phyloP scores from a whole-genome alignment of 371 early-diverging fungal species.

The Mucor plumbeus region DNA sequence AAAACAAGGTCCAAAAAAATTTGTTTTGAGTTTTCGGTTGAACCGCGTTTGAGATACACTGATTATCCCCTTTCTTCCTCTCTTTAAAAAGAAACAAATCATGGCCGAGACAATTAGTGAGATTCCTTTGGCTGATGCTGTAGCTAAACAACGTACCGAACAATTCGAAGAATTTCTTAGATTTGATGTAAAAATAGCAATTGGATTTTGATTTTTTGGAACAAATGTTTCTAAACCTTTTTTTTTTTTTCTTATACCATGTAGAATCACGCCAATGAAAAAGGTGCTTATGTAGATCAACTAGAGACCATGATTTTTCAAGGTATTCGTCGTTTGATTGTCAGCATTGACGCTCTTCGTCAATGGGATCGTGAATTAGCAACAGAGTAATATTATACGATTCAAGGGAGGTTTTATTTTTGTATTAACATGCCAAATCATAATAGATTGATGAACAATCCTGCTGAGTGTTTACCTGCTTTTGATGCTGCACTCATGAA shows the following conservation, averaged over 20 bases:
- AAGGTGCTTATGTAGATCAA: conserved; percentile 66
- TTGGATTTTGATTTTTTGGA: not conserved
- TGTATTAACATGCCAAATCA: not conserved
- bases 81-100: not conserved
- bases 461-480: conserved; percentile 84
- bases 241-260: not conserved
- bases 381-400: conserved; percentile 54
- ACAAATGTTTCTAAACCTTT: not conserved
- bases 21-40: not conserved
- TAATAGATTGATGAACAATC: conserved; percentile 72
- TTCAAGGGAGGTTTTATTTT: too few relatives aligned
- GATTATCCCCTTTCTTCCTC: not conserved
- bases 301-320: conserved; percentile 71
- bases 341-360: conserved; percentile 91
- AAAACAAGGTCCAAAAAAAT: not conserved
- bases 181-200: conserved; percentile 15
- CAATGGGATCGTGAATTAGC: conserved; percentile 72
- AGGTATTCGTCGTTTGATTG: conserved; percentile 74
- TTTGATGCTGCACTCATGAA: conserved; percentile 83
- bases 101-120: conserved; percentile 11
- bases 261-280: conserved; percentile 31
- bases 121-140: conserved; percentile 16
- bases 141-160: conserved; percentile 1
- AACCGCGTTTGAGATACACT: conserved; percentile 12
- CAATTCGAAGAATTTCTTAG: conserved; percentile 24